Base-by-base conservation (phyloP, 805 yeast species). In the Candida palmyrensis region DNA sequence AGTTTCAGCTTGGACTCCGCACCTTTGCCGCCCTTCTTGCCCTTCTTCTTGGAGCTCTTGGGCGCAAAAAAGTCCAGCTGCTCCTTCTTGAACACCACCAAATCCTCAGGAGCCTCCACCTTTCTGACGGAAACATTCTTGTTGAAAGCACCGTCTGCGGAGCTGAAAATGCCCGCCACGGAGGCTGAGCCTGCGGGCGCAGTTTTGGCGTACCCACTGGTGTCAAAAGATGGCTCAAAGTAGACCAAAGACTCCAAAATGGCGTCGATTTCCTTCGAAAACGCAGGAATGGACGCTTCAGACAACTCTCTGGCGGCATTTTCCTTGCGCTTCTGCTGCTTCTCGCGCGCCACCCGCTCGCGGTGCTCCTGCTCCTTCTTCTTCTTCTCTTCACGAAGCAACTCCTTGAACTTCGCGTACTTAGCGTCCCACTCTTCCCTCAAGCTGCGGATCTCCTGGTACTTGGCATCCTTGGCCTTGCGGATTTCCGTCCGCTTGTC, bases 251-350 rank as follows among this genome's bases (percentile, higher is more conserved):
- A 70, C 35, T 73, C 66, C 59, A 88, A 85, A 50, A 92, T 83
- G 42, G 81, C 68, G 44, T 71, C 71, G 49, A 90, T 81, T 63
- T 92, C 95, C 28, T 64, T 64, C 38, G 81, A 76, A 63, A 82
- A 89, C 18, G 97, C 97, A 18, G 97, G 96, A 47, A 63, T 62
- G 18, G 83, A 76, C 29, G 88, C 88, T 42, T 77, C 83, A 33
- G 77, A 73, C 66, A 84, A 75, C 51, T 76, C 77, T 51, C 75
- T 69, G 47, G 85, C 86, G 36, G 81, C 82, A 17, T 34, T 33
- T 48, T 71, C 77, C 61, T 71, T 71, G 55, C 73, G 66, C 50
- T 70, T 70, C 44, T 63, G 68, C 40, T 68, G 64, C 53, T 71
- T 75, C 44, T 71, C 72, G 45, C 71, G 73, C 25, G 59, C 75